A percentile compares a stretch with the other conserved stretches of the same genome.
phyloP scores from a whole-genome alignment of 2,329 filamentous ascomycete genomes.

The Tolypocladium ovalisporum region DNA sequence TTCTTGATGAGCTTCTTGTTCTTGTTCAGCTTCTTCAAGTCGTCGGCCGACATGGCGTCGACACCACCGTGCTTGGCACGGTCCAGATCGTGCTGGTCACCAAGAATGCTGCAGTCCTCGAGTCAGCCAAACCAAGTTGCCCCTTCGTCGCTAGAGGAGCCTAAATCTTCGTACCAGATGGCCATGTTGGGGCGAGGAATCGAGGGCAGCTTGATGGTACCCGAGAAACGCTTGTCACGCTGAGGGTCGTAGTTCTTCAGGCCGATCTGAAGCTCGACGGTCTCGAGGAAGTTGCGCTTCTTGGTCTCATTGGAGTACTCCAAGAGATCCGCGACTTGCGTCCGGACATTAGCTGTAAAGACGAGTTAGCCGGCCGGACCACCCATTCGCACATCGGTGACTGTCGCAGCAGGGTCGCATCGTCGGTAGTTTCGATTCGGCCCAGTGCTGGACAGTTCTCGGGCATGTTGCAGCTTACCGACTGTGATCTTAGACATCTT shows the following conservation, averaged over 20 bases:
- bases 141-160: constrained; percentile 10
- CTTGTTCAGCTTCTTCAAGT: constrained; percentile 99
- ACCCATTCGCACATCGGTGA: background rate
- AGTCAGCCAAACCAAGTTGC: constrained; percentile 14
- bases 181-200: constrained; percentile 85
- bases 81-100: constrained; percentile 93
- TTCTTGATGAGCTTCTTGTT: constrained; percentile 99
- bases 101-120: constrained; percentile 37
- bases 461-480: constrained; percentile 31
- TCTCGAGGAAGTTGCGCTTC: constrained; percentile 97
- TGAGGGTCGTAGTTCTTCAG: constrained; percentile 98
- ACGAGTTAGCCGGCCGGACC: constrained; percentile 18
- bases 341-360: constrained; percentile 71
- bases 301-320: constrained; percentile 90
- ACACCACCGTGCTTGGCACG: constrained; percentile 98
- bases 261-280: constrained; percentile 84
- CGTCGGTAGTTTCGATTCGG: background rate
- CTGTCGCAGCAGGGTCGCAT: background rate
- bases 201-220: constrained; percentile 90
- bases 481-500: constrained; percentile 82
- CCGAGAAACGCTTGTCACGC: constrained; percentile 99
- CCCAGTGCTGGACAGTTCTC: background rate
- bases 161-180: constrained; percentile 46
- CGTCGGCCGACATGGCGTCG: constrained; percentile 95
- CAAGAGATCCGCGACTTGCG: constrained; percentile 86